These are phyloP conservation scores for Pichia occidentalis DNA, from an alignment of 805 yeast genomes.

Conservation along the genomic window DNA sequence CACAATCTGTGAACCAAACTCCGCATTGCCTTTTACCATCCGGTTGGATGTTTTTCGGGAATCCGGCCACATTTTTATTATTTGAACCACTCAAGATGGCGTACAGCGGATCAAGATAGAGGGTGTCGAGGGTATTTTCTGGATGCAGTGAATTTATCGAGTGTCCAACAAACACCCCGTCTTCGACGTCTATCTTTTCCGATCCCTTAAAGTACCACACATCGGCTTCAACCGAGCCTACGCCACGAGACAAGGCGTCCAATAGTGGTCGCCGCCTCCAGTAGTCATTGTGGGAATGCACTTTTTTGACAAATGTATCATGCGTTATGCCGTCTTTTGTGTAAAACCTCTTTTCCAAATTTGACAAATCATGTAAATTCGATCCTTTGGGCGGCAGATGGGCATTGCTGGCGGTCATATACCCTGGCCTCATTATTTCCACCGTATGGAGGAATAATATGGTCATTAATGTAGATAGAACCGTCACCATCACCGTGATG, in stretches of 20 bases:
- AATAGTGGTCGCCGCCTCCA: conserved; percentile 45
- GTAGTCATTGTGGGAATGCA: conserved; percentile 55
- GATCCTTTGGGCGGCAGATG: background rate
- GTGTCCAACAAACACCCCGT: conserved; percentile 55
- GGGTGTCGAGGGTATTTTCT: conserved; percentile 37
- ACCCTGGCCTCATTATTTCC: too few relatives aligned
- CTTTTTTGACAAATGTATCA: conserved; percentile 22
- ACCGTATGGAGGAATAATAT: conserved; percentile 7
- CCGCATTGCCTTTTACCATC: conserved; percentile 10
- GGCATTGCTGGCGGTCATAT: conserved; percentile 5
- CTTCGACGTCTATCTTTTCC: too few relatives aligned
- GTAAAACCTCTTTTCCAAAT: conserved; percentile 7
- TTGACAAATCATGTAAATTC: background rate
- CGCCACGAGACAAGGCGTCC: conserved; percentile 43
- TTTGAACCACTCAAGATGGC: conserved; percentile 45
- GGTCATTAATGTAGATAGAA: conserved; percentile 5
- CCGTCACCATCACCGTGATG: conserved; percentile 5
- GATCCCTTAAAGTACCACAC: conserved; percentile 38
- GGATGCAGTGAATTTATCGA: conserved; percentile 40
- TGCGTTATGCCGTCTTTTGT: conserved; percentile 19
- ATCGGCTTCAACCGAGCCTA: conserved; percentile 48
- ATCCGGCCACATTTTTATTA: conserved; percentile 16
- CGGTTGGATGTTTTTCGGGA: conserved; percentile 16
- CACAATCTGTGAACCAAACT: conserved; percentile 37
- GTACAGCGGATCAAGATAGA: conserved; percentile 51